Percentiles rank a stretch among this genome's conserved stretches.
Conservation (phyloP, 306 rosid species). For the Comarum palustre region DNA sequence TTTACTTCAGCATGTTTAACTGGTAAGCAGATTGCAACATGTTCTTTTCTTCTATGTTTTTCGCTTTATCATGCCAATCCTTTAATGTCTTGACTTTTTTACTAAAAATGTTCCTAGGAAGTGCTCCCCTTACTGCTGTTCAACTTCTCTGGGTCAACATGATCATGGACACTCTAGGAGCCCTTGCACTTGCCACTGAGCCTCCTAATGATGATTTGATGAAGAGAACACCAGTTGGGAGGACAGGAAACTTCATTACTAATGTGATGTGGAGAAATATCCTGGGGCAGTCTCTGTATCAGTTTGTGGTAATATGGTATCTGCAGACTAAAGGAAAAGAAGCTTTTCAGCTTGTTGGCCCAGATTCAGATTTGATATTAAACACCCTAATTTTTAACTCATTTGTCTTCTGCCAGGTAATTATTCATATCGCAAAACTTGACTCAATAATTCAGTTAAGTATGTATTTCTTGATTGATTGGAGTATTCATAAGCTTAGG, state of each 20-base stretch:
- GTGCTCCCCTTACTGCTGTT: constrained; percentile 95
- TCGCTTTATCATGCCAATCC: neutral
- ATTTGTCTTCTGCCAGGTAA: constrained; percentile 97
- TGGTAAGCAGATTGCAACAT: constrained; percentile 40
- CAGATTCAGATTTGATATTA: constrained; percentile 64
- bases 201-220: constrained; percentile 84
- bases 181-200: constrained; percentile 95
- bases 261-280: constrained; percentile 99
- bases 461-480: neutral
- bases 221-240: constrained; percentile 90
- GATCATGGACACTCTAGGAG: constrained; percentile 99
- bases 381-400: constrained; percentile 94
- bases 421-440: constrained; percentile 17
- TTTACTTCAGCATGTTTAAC: constrained; percentile 94
- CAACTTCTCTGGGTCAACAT: constrained; percentile 99
- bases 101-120: constrained; percentile 49
- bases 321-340: constrained; percentile 85
- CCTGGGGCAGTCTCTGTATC: constrained; percentile 84
- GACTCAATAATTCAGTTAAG: neutral
- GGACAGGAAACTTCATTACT: constrained; percentile 92
- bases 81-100: constrained; percentile 3
- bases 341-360: constrained; percentile 62
- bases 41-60: constrained; percentile 12
- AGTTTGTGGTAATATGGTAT: constrained; percentile 75
- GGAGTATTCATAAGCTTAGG: neutral